A percentile compares a stretch with the other conserved stretches of the same genome.
These are phyloP conservation scores for Phytophthora idaei DNA, from an alignment of 352 stramenopile genomes.

Conservation along the genomic window DNA sequence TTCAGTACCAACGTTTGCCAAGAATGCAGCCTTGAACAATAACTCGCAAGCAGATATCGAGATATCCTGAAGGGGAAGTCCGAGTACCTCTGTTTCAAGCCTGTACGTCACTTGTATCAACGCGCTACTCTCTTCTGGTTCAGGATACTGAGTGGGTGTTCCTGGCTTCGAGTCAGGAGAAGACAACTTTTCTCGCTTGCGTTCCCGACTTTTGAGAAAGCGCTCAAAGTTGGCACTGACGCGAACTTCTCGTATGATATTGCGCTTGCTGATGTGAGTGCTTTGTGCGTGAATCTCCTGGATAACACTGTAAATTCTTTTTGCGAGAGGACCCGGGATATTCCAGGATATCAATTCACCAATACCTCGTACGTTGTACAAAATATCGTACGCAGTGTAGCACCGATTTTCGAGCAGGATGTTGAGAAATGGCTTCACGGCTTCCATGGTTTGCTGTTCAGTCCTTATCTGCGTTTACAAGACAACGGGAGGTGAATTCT, in stretches of 20 bases:
- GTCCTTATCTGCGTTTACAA: constrained; percentile 44
- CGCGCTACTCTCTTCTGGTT: not conserved
- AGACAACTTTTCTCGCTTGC: not conserved
- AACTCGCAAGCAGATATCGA: constrained; percentile 34
- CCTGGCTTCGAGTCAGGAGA: not conserved
- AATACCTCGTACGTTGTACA: constrained; percentile 55
- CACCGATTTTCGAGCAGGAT: constrained; percentile 52
- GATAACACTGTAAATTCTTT: constrained; percentile 61
- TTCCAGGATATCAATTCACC: constrained; percentile 62
- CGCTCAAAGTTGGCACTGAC: constrained; percentile 50
- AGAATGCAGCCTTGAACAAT: constrained; percentile 64
- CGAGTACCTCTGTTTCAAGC: constrained; percentile 54
- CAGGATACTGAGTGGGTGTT: not conserved
- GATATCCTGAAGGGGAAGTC: constrained; percentile 39
- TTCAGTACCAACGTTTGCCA: constrained; percentile 23
- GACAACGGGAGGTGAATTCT: not conserved
- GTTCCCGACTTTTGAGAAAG: constrained; percentile 36
- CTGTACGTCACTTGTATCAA: constrained; percentile 26
- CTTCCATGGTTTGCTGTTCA: constrained; percentile 57
- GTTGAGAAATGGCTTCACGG: constrained; percentile 40
- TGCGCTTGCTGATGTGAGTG: constrained; percentile 43
- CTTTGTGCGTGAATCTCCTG: constrained; percentile 52
- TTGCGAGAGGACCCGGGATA: constrained; percentile 50
- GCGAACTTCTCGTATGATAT: constrained; percentile 47
- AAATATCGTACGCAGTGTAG: constrained; percentile 59